These are phyloP conservation scores for Ophiocordyceps camponoti-floridani DNA, from an alignment of 2,329 filamentous ascomycete genomes.

Conservation along the genomic window DNA sequence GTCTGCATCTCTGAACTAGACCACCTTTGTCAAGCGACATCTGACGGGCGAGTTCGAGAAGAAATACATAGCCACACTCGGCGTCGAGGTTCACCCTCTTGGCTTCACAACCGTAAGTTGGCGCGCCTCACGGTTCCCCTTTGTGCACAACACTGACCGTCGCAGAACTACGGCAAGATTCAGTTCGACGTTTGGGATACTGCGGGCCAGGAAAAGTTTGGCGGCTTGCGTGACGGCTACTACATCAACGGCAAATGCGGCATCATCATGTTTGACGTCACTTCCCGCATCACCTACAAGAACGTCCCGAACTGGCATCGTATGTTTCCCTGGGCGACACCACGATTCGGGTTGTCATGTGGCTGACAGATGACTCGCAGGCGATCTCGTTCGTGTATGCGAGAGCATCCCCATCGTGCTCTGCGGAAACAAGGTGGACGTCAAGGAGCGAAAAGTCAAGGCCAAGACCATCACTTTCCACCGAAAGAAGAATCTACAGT, in stretches of 20 bases:
- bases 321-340: conserved; percentile 33
- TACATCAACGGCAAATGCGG: conserved; percentile 99
- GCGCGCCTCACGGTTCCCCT: conserved; percentile 1
- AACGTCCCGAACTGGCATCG: conserved; percentile 99
- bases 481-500: conserved; percentile 99
- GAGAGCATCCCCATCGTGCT: conserved; percentile 99
- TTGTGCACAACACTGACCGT: conserved; percentile 3
- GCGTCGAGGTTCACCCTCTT: conserved; percentile 98
- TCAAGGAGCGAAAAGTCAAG: conserved; percentile 99
- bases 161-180: conserved; percentile 77
- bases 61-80: conserved; percentile 99
- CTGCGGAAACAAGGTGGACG: conserved; percentile 98
- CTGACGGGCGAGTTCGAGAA: conserved; percentile 99
- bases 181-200: conserved; percentile 99
- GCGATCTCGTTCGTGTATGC: conserved; percentile 96
- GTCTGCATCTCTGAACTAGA: conserved; percentile 33
- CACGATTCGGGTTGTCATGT: neutral
- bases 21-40: conserved; percentile 99
- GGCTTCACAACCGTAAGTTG: conserved; percentile 86
- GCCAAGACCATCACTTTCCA: conserved; percentile 99
- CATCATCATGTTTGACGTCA: conserved; percentile 99
- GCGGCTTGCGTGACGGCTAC: conserved; percentile 97
- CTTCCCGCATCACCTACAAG: conserved; percentile 99
- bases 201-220: conserved; percentile 98
- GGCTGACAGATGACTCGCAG: conserved; percentile 22